phyloP scores from a whole-genome alignment of 2,329 filamentous ascomycete genomes.

The Coniosporium tulheliwenetii region DNA sequence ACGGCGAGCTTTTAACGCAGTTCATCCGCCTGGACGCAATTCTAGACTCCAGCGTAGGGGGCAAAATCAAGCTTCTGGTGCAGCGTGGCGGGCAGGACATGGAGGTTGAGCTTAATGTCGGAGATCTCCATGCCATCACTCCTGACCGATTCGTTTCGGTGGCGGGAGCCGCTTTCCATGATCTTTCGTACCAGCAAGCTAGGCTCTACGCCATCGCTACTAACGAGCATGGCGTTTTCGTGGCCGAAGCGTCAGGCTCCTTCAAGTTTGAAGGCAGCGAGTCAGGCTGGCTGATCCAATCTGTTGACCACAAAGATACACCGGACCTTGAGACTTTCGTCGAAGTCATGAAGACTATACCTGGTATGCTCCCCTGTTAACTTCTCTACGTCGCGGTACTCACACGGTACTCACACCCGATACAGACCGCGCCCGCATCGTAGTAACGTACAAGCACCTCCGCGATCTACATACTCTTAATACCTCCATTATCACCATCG shows the following conservation, averaged over 20 bases:
- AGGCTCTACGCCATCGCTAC: slow-evolving; percentile 84
- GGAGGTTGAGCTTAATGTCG: slow-evolving; percentile 70
- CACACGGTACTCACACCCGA: slow-evolving; percentile 1
- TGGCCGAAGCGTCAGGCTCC: slow-evolving; percentile 87
- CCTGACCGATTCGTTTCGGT: slow-evolving; percentile 92
- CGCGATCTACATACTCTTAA: slow-evolving; percentile 88
- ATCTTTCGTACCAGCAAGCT: slow-evolving; percentile 95
- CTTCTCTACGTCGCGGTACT: not conserved
- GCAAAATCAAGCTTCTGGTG: slow-evolving; percentile 63
- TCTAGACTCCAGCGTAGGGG: slow-evolving; percentile 71
- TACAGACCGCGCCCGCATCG: slow-evolving; percentile 57
- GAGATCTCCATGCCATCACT: slow-evolving; percentile 84
- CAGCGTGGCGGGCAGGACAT: slow-evolving; percentile 81
- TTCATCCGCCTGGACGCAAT: slow-evolving; percentile 87
- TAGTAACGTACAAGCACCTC: slow-evolving; percentile 91
- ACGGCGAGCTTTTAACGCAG: slow-evolving; percentile 81
- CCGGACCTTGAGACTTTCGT: slow-evolving; percentile 80
- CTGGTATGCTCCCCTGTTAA: slow-evolving; percentile 35
- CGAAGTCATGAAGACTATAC: slow-evolving; percentile 76
- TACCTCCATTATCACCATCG: slow-evolving; percentile 81
- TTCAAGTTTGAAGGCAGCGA: slow-evolving; percentile 88
- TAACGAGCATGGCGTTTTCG: slow-evolving; percentile 63
- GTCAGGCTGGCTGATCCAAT: slow-evolving; percentile 86
- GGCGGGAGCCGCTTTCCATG: slow-evolving; percentile 85
- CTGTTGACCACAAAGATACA: slow-evolving; percentile 81